These are phyloP conservation scores for Fusarium ambrosium DNA, from an alignment of 2,329 filamentous ascomycete species.

Conservation along the genomic window DNA sequence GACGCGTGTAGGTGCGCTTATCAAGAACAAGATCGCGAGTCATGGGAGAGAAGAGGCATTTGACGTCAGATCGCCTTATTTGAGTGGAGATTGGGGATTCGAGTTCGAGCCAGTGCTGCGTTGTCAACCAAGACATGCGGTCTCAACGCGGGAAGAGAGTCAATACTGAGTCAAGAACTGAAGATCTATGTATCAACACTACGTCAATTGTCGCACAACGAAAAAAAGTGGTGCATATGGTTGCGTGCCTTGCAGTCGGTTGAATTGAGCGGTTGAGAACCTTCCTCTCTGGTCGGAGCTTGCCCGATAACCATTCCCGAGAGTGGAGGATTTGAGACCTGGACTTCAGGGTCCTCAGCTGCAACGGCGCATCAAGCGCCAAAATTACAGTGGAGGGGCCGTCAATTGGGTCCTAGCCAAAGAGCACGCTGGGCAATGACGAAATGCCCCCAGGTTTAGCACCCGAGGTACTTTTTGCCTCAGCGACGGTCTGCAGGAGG, in stretches of 20 bases:
- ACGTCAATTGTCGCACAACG: not conserved
- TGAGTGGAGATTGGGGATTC: not conserved
- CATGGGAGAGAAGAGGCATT: not conserved
- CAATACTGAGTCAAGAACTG: not conserved
- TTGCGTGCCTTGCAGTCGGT: not conserved
- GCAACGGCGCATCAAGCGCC: slow-evolving; percentile 30
- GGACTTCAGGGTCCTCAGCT: slow-evolving; percentile 6
- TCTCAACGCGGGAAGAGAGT: not conserved
- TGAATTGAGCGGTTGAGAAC: not conserved
- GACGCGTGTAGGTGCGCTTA: not conserved
- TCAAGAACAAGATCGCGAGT: not conserved
- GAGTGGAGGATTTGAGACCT: not conserved
- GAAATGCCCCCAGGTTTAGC: slow-evolving; percentile 28
- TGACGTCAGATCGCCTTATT: slow-evolving; percentile 5
- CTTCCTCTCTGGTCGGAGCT: not conserved
- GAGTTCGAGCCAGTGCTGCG: not conserved
- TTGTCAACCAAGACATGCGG: not conserved
- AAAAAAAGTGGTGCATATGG: not conserved
- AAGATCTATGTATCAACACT: not conserved
- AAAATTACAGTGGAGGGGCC: slow-evolving; percentile 19
- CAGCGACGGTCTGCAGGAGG: slow-evolving; percentile 4
- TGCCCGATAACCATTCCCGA: not conserved
- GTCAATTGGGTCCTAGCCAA: slow-evolving; percentile 13
- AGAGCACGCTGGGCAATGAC: slow-evolving; percentile 24
- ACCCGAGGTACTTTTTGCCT: slow-evolving; percentile 14